Percentiles rank a stretch among this genome's conserved stretches.
Evolutionary conservation across 1,139 yeast species (phyloP).

Genomic region (Arxiozyma slooffiae): DNA sequence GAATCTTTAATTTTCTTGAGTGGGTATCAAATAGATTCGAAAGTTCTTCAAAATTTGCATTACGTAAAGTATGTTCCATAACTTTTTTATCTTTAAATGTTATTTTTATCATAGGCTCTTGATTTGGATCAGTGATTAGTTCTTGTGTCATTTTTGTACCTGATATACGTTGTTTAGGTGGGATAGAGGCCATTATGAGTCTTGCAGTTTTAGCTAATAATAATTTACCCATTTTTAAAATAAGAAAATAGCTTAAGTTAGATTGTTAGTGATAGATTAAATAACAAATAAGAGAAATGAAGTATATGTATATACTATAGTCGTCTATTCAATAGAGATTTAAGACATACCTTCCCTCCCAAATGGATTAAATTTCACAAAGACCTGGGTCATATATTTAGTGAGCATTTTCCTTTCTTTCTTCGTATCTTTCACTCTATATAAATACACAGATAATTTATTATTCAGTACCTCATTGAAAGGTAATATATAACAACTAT

Average conservation of each 20-base stretch:
- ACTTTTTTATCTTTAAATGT: constrained; percentile 73
- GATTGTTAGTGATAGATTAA: constrained; percentile 9
- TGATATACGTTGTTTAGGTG: constrained; percentile 50
- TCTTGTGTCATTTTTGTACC: constrained; percentile 45
- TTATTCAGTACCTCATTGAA: no score
- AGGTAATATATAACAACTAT: no score
- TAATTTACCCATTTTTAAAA: constrained; percentile 5
- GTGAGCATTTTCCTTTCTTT: constrained; percentile 52
- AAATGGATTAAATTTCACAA: constrained; percentile 71
- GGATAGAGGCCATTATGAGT: constrained; percentile 67
- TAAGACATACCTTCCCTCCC: constrained; percentile 45
- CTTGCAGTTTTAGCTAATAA: constrained; percentile 62
- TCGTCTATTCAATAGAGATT: not conserved
- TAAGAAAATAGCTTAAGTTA: constrained; percentile 1
- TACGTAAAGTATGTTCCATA: constrained; percentile 57
- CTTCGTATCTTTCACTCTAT: not conserved
- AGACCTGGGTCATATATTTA: constrained; percentile 70
- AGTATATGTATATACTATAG: no score
- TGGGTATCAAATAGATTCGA: constrained; percentile 54
- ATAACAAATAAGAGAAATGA: not conserved
- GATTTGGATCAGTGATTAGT: constrained; percentile 40
- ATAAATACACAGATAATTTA: not conserved
- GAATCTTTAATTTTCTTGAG: constrained; percentile 56
- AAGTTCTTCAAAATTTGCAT: constrained; percentile 44
- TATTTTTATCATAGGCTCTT: constrained; percentile 55